phyloP scores from a whole-genome alignment of 495 filamentous ascomycete species.

The Lentithecium fluviatile region DNA sequence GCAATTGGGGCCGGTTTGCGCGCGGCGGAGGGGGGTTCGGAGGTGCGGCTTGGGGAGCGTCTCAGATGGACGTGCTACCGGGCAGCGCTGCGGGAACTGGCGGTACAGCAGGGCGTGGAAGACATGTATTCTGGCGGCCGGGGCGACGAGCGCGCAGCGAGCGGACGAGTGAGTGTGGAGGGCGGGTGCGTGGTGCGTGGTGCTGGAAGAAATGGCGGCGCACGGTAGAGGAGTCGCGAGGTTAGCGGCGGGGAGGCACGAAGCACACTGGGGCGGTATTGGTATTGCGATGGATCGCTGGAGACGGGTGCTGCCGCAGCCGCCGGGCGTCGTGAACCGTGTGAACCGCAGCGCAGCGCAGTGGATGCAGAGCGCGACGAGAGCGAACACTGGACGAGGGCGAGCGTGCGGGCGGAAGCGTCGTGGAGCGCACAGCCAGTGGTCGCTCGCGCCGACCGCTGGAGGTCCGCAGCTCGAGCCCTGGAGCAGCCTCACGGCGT shows the following conservation, averaged over 20 bases:
- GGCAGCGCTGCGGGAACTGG: slow-evolving; percentile 5
- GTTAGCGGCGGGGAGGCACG: too few relatives aligned
- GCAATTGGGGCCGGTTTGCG: slow-evolving; percentile 7
- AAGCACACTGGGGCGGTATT: too few relatives aligned
- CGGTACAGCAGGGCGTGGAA: slow-evolving; percentile 8
- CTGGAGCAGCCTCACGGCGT: too few relatives aligned
- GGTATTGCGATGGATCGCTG: too few relatives aligned
- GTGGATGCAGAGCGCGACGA: too few relatives aligned
- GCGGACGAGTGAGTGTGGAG: not conserved
- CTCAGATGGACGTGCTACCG: slow-evolving; percentile 18
- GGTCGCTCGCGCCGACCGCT: not conserved
- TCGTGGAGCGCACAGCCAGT: not conserved
- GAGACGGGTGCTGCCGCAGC: too few relatives aligned
- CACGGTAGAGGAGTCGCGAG: too few relatives aligned
- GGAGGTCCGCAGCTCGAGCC: not conserved
- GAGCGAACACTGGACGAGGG: too few relatives aligned
- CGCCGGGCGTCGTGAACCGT: too few relatives aligned
- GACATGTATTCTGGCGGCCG: slow-evolving; percentile 18
- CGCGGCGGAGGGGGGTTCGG: slow-evolving; percentile 18
- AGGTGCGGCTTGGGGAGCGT: slow-evolving; percentile 21
- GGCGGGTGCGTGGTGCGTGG: not conserved
- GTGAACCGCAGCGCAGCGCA: too few relatives aligned
- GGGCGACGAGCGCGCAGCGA: slow-evolving; percentile 7
- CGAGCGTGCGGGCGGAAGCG: too few relatives aligned
- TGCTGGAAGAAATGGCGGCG: not conserved